Percentiles rank a stretch among this genome's conserved stretches.
Evolutionary conservation across 768 basidiomycete genomes (phyloP).

Genomic region (Boletus barrowsii): DNA sequence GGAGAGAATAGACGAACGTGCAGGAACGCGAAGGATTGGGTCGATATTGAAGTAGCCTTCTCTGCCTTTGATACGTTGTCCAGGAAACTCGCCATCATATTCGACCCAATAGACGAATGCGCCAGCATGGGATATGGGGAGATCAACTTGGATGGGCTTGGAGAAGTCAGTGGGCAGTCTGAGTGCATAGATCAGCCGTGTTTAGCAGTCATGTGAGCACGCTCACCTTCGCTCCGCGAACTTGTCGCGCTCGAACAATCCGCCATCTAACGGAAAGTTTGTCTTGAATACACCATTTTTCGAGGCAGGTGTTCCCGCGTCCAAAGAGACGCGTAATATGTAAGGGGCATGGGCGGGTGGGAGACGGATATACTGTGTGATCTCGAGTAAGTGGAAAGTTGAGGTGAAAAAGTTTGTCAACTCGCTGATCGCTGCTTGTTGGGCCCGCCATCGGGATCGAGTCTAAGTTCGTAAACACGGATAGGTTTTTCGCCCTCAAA

Average conservation of each 20-base stretch:
- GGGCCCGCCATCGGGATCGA: conserved; percentile 91
- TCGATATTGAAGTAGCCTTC: conserved; percentile 97
- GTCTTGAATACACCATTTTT: conserved; percentile 92
- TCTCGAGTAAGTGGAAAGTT: conserved; percentile 9
- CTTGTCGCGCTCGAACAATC: conserved; percentile 70
- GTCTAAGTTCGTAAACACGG: conserved; percentile 78
- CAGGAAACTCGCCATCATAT: conserved; percentile 63
- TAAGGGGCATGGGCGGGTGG: conserved; percentile 90
- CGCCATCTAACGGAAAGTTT: conserved; percentile 95
- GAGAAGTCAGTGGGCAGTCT: conserved; percentile 86
- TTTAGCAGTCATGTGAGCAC: background rate
- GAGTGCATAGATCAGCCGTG: conserved; percentile 16
- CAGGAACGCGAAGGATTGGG: conserved; percentile 75
- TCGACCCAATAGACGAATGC: conserved; percentile 96
- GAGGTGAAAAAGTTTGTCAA: conserved; percentile 11
- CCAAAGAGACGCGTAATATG: conserved; percentile 84
- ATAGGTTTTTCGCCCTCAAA: conserved; percentile 59
- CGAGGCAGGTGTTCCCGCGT: conserved; percentile 88
- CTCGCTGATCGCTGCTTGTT: conserved; percentile 79
- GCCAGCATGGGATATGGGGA: conserved; percentile 95
- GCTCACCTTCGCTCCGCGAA: conserved; percentile 76
- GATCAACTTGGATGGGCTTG: conserved; percentile 89
- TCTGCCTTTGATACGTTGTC: conserved; percentile 71
- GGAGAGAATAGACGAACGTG: conserved; percentile 72
- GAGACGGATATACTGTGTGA: conserved; percentile 84